Evolutionary conservation across 2,329 filamentous ascomycete genomes (phyloP), one percentile per base, ranked within the genome.

Genomic region (Malbranchea cinnamomea): DNA sequence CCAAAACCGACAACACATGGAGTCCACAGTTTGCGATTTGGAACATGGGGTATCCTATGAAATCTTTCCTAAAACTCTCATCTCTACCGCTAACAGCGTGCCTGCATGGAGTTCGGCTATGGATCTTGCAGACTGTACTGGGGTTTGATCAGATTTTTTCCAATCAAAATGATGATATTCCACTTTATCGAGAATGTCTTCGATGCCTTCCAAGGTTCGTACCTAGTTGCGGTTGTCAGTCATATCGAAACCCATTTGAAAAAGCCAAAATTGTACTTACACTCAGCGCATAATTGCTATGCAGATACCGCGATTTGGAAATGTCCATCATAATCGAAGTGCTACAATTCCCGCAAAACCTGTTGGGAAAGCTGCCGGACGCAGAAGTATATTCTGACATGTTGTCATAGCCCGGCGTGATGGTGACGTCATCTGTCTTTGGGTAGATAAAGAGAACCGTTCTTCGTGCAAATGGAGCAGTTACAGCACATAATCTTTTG

Each of bases 361-460:
- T 11, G 17, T 33, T 24, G 7, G 31, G 31, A 6, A 20, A 20
- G 8, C 22, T 26, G 24, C 15, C 23, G 11, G 24, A 13, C 9
- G 18, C 25, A 8, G 19, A 19, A 3, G 24, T 23, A 18, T 33
- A 33, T 22, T 28, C 31, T 10, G 24, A 14, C 24, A 33, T 28
- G 13, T 18, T 13, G 13, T 13, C 28, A 22, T 23, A 23, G 28
- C 28, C 28, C 14, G 23, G 28, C 10, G 28, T 31, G 10, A 31
- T 23, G 21, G 25, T 23, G 12, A 31, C 20, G 18, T 31, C 28
- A 11, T 23, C 15, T 6, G 23, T 24, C 15, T 24, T 31, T 11
- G 53, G 49, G 42, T 63, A 65, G 11, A 65, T 26, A 16, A 37
- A 26, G 17, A 37, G 15, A 40, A 11, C 38, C 38, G 12, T 38